Conservation (phyloP, 495 filamentous ascomycete species). For the Trichoderma asperelloides region DNA sequence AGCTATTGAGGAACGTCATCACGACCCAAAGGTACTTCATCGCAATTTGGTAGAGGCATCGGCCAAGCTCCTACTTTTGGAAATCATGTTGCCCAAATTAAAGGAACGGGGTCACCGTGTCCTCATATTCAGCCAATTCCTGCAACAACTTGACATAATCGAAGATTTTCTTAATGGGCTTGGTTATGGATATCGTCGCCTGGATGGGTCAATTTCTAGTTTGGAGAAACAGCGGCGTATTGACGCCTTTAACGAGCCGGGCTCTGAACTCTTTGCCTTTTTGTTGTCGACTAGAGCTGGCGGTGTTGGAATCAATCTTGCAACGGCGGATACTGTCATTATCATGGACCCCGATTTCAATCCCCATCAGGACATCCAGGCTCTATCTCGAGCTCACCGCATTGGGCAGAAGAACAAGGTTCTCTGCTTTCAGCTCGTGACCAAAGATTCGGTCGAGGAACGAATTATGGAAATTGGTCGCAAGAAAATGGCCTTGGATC, state of each 20-base stretch:
- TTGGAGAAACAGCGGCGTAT: slow-evolving; percentile 90
- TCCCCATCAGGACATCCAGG: slow-evolving; percentile 95
- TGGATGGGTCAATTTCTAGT: slow-evolving; percentile 74
- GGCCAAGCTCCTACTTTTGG: slow-evolving; percentile 77
- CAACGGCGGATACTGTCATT: slow-evolving; percentile 95
- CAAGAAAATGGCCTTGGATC: slow-evolving; percentile 89
- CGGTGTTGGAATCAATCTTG: slow-evolving; percentile 95
- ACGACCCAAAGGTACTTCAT: slow-evolving; percentile 44
- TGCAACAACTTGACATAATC: slow-evolving; percentile 77
- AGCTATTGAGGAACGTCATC: slow-evolving; percentile 72
- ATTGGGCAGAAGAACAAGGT: slow-evolving; percentile 96
- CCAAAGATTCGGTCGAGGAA: slow-evolving; percentile 80
- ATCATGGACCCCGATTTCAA: slow-evolving; percentile 98
- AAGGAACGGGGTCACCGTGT: slow-evolving; percentile 84
- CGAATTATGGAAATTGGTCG: slow-evolving; percentile 94
- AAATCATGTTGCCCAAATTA: slow-evolving; percentile 85
- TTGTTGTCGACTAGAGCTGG: slow-evolving; percentile 88
- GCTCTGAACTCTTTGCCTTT: slow-evolving; percentile 79
- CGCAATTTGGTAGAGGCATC: slow-evolving; percentile 85
- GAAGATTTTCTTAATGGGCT: slow-evolving; percentile 82
- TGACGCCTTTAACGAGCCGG: slow-evolving; percentile 81
- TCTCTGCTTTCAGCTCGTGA: slow-evolving; percentile 88
- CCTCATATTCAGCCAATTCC: slow-evolving; percentile 92
- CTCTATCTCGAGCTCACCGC: slow-evolving; percentile 84
- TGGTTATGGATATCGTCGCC: slow-evolving; percentile 59